A percentile compares a stretch with the other conserved stretches of the same genome.
Evolutionary conservation across 2,329 filamentous ascomycete genomes (phyloP).

Genomic region (Alternaria sp.): DNA sequence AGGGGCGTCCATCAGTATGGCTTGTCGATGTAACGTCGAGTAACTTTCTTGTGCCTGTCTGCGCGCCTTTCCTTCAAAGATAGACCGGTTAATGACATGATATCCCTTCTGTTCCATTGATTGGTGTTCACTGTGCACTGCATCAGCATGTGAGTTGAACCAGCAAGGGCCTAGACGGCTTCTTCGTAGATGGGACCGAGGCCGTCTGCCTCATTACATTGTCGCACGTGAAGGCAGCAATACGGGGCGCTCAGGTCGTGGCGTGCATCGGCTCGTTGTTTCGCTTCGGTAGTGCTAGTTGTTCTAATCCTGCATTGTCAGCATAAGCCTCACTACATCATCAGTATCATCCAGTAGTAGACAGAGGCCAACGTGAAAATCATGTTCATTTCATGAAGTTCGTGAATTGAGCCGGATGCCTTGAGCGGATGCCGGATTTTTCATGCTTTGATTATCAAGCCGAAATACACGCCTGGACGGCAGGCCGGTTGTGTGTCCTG

Average conservation of each 20-base stretch:
- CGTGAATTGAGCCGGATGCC: slow-evolving; percentile 36
- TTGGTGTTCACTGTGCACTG: neutral
- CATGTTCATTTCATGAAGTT: slow-evolving; percentile 31
- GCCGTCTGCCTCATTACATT: neutral
- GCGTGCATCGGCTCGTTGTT: neutral
- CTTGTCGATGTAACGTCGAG: neutral
- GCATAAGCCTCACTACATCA: neutral
- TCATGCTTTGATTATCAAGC: slow-evolving; percentile 47
- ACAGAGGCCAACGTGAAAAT: slow-evolving; percentile 5
- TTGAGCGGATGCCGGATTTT: slow-evolving; percentile 35
- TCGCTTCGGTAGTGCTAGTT: neutral
- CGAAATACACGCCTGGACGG: slow-evolving; percentile 46
- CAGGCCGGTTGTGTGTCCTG: slow-evolving; percentile 36
- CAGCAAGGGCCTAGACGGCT: neutral
- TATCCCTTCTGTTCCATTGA: neutral
- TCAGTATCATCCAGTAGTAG: neutral
- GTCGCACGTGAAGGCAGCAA: neutral
- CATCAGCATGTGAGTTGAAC: neutral
- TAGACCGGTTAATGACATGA: slow-evolving; percentile 13
- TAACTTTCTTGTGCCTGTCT: neutral
- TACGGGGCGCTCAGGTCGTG: neutral
- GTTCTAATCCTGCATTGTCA: neutral
- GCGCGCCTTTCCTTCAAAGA: slow-evolving; percentile 1
- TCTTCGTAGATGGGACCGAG: neutral
- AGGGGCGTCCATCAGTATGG: neutral